Evolutionary conservation across 306 rosid genomes (phyloP).

Genomic region (Medicago lupulina): DNA sequence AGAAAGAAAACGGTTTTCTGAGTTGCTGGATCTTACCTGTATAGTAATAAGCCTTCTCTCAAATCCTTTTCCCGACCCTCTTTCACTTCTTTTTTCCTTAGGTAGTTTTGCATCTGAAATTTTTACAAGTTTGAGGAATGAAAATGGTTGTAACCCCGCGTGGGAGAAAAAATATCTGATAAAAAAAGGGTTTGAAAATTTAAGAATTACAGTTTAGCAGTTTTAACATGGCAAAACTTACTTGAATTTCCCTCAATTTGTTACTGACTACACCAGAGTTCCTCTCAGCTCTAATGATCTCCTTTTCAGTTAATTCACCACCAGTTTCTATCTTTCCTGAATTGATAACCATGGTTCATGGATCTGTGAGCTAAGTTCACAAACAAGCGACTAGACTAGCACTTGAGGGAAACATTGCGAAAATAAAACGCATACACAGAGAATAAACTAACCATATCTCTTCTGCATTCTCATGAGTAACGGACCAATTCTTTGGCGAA

Average conservation of each 20-base stretch:
- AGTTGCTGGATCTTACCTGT: constrained; percentile 59
- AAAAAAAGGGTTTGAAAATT: constrained; percentile 21
- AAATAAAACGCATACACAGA: constrained; percentile 19
- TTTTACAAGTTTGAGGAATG: constrained; percentile 45
- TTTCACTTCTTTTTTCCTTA: constrained; percentile 80
- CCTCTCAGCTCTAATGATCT: constrained; percentile 95
- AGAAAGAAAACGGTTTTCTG: not conserved
- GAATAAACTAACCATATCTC: constrained; percentile 77
- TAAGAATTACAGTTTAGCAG: constrained; percentile 33
- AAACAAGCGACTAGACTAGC: not conserved
- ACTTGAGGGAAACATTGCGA: constrained; percentile 3
- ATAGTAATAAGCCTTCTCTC: constrained; percentile 82
- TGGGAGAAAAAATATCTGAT: constrained; percentile 32
- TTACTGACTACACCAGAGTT: constrained; percentile 86
- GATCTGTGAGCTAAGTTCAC: constrained; percentile 17
- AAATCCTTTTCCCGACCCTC: constrained; percentile 67
- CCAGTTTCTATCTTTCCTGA: constrained; percentile 68
- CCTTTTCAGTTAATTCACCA: constrained; percentile 82
- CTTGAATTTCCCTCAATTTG: constrained; percentile 97
- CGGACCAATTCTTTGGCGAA: constrained; percentile 92
- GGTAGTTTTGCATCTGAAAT: constrained; percentile 84
- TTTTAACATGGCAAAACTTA: constrained; percentile 54
- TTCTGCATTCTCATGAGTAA: constrained; percentile 87
- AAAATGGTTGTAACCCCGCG: constrained; percentile 7
- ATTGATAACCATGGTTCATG: constrained; percentile 27